Evolutionary conservation across 1,284 basidiomycete species (phyloP).

Genomic region (Grifola frondosa): DNA sequence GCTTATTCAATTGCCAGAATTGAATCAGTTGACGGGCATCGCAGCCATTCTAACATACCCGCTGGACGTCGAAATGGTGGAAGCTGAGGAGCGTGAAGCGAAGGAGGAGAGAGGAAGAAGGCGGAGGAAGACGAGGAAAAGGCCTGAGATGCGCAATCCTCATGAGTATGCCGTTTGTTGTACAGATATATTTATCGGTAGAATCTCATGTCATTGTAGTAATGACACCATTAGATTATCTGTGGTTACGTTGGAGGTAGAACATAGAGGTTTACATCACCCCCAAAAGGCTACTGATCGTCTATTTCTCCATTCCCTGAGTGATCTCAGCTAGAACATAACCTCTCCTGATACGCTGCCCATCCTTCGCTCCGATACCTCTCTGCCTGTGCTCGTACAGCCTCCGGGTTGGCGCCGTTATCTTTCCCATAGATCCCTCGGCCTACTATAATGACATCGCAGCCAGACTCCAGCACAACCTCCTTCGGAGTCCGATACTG

Average conservation of each 20-base stretch:
- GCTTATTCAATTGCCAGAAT: constrained; percentile 51
- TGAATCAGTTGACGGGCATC: constrained; percentile 93
- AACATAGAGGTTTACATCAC: too few relatives aligned
- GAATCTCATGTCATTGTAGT: too few relatives aligned
- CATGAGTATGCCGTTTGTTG: background rate
- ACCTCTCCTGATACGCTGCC: constrained; percentile 78
- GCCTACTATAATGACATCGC: constrained; percentile 98
- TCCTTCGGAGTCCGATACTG: constrained; percentile 92
- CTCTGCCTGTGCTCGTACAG: constrained; percentile 72
- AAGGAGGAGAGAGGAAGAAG: constrained; percentile 48
- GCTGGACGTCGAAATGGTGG: constrained; percentile 91
- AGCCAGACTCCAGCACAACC: constrained; percentile 84
- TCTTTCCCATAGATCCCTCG: constrained; percentile 89
- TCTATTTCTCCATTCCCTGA: too few relatives aligned
- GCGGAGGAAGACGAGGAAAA: constrained; percentile 26
- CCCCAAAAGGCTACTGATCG: too few relatives aligned
- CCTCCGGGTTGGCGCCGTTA: constrained; percentile 54
- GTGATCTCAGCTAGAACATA: too few relatives aligned
- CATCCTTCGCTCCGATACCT: constrained; percentile 88
- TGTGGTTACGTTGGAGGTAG: too few relatives aligned
- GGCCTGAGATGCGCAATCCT: constrained; percentile 9
- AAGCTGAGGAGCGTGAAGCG: constrained; percentile 76
- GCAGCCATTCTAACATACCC: constrained; percentile 97
- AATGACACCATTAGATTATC: too few relatives aligned
- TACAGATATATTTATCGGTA: too few relatives aligned